phyloP scores from a whole-genome alignment of 345 rosid genomes.

The Lumnitzera racemosa region DNA sequence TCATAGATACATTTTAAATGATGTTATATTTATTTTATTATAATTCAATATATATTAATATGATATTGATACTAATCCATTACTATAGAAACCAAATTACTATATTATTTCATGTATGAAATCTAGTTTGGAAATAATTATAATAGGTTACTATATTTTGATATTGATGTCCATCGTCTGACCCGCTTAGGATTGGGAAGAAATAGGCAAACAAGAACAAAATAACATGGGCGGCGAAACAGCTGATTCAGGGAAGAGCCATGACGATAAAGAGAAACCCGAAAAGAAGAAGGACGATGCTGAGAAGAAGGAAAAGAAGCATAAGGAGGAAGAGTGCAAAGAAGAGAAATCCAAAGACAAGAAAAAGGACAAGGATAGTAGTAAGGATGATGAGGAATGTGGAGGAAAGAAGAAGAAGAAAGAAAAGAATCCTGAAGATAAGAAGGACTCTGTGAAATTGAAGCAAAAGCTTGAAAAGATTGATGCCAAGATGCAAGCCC shows the following conservation, averaged over 20 bases:
- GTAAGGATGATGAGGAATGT: conserved; percentile 23
- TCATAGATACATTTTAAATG: no score
- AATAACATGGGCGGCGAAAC: conserved; percentile 32
- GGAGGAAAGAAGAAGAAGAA: conserved; percentile 23
- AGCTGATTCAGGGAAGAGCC: conserved; percentile 17
- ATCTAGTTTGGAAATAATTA: no score
- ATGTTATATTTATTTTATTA: no score
- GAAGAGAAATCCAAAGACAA: conserved; percentile 8
- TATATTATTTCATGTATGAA: no score
- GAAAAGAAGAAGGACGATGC: conserved; percentile 23
- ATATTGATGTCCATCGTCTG: background rate
- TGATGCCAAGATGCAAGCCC: conserved; percentile 55
- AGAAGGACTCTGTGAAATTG: conserved; percentile 54
- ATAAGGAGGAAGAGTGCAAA: conserved; percentile 12
- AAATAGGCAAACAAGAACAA: background rate
- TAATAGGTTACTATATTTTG: no score
- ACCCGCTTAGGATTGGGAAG: background rate
- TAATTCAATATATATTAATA: no score
- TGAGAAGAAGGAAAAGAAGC: conserved; percentile 19
- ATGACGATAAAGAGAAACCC: conserved; percentile 10
- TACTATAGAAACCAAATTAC: no score
- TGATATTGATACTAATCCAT: no score
- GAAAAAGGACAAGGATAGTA: conserved; percentile 31
- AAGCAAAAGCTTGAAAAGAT: conserved; percentile 54
- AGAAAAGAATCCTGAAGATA: conserved; percentile 63